phyloP scores from a whole-genome alignment of 495 filamentous ascomycete genomes.

The Trichoderma gamsii region DNA sequence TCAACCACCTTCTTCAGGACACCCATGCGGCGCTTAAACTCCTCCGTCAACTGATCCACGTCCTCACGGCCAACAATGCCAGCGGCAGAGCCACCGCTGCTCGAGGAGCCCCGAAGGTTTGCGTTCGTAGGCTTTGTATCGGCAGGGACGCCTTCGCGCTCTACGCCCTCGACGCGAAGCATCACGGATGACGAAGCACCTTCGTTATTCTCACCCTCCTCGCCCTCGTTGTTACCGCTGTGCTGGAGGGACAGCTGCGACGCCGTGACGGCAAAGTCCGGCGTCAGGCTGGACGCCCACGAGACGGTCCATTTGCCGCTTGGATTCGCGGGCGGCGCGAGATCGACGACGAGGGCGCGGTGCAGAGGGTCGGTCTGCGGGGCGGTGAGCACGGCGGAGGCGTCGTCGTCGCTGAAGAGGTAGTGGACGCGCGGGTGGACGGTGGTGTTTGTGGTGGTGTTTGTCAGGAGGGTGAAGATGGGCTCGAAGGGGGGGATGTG shows the following conservation, averaged over 20 bases:
- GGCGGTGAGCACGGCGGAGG: conserved; percentile 15
- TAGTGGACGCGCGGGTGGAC: conserved; percentile 84
- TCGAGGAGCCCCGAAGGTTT: too few species aligned
- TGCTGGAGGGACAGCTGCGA: conserved; percentile 39
- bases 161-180: conserved; percentile 61
- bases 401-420: conserved; percentile 75
- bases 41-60: conserved; percentile 53
- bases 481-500: conserved; percentile 48
- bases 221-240: conserved; percentile 16
- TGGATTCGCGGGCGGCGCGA: conserved; percentile 46
- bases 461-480: conserved; percentile 60
- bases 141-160: conserved; percentile 23
- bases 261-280: conserved; percentile 42
- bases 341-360: conserved; percentile 52
- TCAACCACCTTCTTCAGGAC: conserved; percentile 45
- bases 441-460: conserved; percentile 44
- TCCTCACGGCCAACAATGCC: conserved; percentile 28
- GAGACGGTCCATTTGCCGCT: conserved; percentile 34
- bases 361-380: conserved; percentile 27
- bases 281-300: conserved; percentile 40
- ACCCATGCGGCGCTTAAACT: conserved; percentile 62
- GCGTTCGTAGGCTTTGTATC: conserved; percentile 22
- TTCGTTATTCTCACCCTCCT: conserved; percentile 17
- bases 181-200: conserved; percentile 45
- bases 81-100: conserved; percentile 21